These are phyloP conservation scores for Auriscalpium orientale DNA, from an alignment of 768 basidiomycete species.

Conservation along the genomic window DNA sequence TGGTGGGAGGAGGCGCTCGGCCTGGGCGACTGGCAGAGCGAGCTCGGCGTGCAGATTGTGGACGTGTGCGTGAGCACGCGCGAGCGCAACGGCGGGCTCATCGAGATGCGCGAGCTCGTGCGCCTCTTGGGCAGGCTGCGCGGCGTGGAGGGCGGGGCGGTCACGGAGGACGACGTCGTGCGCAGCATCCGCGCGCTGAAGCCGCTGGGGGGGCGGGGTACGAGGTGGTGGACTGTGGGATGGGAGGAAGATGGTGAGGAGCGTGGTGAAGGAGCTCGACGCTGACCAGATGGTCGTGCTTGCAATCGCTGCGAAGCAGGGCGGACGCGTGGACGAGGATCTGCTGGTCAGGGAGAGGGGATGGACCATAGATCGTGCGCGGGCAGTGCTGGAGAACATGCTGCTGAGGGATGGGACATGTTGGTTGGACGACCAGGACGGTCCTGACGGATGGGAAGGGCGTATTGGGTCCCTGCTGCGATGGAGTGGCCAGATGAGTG, in stretches of 20 bases:
- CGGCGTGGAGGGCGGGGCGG: conserved; percentile 53
- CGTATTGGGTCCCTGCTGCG: conserved; percentile 85
- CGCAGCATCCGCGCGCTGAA: conserved; percentile 81
- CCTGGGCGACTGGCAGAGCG: conserved; percentile 91
- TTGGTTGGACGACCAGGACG: conserved; percentile 92
- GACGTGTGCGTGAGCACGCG: conserved; percentile 85
- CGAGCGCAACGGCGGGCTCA: conserved; percentile 86
- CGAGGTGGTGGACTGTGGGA: conserved; percentile 67
- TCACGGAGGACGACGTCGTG: conserved; percentile 82
- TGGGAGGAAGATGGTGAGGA: conserved; percentile 68
- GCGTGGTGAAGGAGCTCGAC: conserved; percentile 85
- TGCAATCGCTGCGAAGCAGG: conserved; percentile 58
- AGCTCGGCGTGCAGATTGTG: conserved; percentile 92
- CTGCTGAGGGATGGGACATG: conserved; percentile 84
- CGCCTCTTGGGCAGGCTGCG: conserved; percentile 71
- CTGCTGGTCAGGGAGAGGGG: conserved; percentile 50
- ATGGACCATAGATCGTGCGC: conserved; percentile 76
- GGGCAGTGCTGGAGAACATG: conserved; percentile 82
- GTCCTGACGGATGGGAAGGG: conserved; percentile 38
- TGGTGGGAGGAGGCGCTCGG: conserved; percentile 90
- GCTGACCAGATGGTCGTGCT: conserved; percentile 82
- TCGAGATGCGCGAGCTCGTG: conserved; percentile 81
- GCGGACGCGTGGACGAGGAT: conserved; percentile 64
- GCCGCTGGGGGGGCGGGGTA: conserved; percentile 88
- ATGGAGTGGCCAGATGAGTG: conserved; percentile 72